These are phyloP conservation scores for Quambalaria eucalypti DNA, from an alignment of 1,284 basidiomycete genomes.

Conservation along the genomic window DNA sequence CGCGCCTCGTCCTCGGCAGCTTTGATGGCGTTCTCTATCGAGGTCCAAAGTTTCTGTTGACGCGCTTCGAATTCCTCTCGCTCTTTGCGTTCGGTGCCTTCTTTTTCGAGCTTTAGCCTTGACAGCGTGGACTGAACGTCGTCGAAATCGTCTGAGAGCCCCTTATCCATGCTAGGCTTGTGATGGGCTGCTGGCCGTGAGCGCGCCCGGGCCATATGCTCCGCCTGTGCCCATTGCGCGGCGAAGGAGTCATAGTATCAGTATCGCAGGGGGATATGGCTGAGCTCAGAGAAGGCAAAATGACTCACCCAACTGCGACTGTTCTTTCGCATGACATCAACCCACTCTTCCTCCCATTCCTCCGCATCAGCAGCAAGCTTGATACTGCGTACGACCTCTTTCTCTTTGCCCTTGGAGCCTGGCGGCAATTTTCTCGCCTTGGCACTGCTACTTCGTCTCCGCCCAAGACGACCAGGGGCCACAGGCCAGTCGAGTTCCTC, in stretches of 20 bases:
- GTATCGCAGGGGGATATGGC: background rate
- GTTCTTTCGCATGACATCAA: background rate
- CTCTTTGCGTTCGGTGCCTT: constrained; percentile 23
- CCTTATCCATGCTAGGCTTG: background rate
- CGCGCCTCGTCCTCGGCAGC: constrained; percentile 27
- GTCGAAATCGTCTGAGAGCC: constrained; percentile 14
- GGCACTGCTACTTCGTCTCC: no score
- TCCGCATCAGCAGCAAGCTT: background rate
- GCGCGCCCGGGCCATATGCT: background rate
- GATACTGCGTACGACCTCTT: background rate
- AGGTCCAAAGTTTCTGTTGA: constrained; percentile 36
- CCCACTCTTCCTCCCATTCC: background rate
- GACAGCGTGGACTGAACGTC: constrained; percentile 27
- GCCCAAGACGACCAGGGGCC: no score
- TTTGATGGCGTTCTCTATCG: constrained; percentile 36
- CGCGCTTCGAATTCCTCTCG: constrained; percentile 35
- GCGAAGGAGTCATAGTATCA: background rate
- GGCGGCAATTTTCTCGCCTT: no score
- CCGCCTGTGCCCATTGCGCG: background rate
- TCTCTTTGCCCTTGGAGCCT: background rate
- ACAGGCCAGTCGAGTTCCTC: no score
- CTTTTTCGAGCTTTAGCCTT: constrained; percentile 25
- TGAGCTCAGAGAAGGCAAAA: background rate
- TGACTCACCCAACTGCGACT: background rate
- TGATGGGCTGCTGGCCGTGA: background rate